A percentile compares a stretch with the other conserved stretches of the same genome.
Conservation (phyloP, 768 basidiomycete species). For the Tulasnella sp. region DNA sequence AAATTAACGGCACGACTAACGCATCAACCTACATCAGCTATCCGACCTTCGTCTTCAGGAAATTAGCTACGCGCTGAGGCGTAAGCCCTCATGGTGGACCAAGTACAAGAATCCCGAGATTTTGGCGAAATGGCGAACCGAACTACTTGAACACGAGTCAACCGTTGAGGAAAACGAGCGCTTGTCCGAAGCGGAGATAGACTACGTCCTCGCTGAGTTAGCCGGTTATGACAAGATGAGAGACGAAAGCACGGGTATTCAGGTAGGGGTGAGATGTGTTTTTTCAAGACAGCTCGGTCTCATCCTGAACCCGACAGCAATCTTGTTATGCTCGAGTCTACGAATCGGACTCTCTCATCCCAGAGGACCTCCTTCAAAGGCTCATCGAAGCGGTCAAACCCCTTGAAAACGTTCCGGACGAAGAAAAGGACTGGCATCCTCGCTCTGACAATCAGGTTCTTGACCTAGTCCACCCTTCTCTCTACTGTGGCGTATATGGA, state of each 20-base stretch:
- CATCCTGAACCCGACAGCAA: background rate
- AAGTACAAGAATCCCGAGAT: slow-evolving; percentile 13
- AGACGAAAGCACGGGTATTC: slow-evolving; percentile 9
- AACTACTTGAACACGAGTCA: background rate
- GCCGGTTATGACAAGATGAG: slow-evolving; percentile 1
- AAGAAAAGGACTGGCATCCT: slow-evolving; percentile 42
- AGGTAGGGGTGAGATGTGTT: background rate
- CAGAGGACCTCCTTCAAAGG: slow-evolving; percentile 25
- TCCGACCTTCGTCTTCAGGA: background rate
- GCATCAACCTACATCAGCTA: background rate
- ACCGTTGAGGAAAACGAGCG: background rate
- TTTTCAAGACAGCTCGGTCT: background rate
- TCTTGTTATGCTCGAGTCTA: slow-evolving; percentile 26
- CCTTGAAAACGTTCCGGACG: slow-evolving; percentile 36
- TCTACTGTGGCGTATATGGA: slow-evolving; percentile 37
- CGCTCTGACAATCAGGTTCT: slow-evolving; percentile 38
- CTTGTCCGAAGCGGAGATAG: background rate
- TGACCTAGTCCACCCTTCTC: slow-evolving; percentile 40
- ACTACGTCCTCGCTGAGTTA: slow-evolving; percentile 15
- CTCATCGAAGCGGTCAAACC: slow-evolving; percentile 28
- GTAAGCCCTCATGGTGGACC: slow-evolving; percentile 15
- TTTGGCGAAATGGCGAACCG: slow-evolving; percentile 3
- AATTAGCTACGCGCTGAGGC: background rate
- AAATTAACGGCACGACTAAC: background rate
- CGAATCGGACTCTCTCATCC: slow-evolving; percentile 33